phyloP scores from a whole-genome alignment of 2,329 filamentous ascomycete genomes.

The Lecanicillium sp. region DNA sequence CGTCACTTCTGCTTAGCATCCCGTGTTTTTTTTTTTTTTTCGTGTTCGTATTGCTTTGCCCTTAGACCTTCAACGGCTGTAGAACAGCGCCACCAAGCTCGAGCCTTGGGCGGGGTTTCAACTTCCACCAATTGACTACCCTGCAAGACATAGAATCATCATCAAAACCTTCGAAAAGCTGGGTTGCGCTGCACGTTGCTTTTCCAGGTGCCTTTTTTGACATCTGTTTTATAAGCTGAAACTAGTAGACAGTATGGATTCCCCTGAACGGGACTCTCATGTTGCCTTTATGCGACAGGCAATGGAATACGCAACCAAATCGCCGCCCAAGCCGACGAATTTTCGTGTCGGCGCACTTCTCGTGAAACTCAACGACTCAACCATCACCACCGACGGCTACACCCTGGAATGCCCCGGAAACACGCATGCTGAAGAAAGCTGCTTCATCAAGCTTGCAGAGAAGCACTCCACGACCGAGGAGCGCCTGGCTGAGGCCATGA shows the following conservation, averaged over 20 bases:
- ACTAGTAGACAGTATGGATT: background rate
- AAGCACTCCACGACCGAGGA: constrained; percentile 46
- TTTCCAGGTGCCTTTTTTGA: too few relatives aligned
- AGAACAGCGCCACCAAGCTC: too few relatives aligned
- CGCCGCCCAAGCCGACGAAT: constrained; percentile 82
- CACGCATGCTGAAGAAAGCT: constrained; percentile 94
- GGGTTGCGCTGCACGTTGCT: too few relatives aligned
- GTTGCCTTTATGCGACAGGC: constrained; percentile 59
- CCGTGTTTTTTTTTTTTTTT: background rate
- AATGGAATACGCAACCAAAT: constrained; percentile 68
- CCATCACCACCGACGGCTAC: constrained; percentile 73
- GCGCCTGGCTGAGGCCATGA: constrained; percentile 38
- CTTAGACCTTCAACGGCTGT: too few relatives aligned
- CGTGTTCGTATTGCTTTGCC: too few relatives aligned
- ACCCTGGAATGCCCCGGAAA: constrained; percentile 88
- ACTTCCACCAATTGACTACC: too few relatives aligned
- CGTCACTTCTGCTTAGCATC: too few relatives aligned
- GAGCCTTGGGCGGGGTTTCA: too few relatives aligned
- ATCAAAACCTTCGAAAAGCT: too few relatives aligned
- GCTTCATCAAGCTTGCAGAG: constrained; percentile 65
- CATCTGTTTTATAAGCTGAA: background rate
- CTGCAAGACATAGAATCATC: too few relatives aligned
- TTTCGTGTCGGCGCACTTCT: constrained; percentile 94
- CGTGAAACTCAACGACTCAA: constrained; percentile 50
- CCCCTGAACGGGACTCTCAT: constrained; percentile 34